A percentile compares a stretch with the other conserved stretches of the same genome.
Conservation (phyloP, 768 basidiomycete species). For the Boletus rex-veris region DNA sequence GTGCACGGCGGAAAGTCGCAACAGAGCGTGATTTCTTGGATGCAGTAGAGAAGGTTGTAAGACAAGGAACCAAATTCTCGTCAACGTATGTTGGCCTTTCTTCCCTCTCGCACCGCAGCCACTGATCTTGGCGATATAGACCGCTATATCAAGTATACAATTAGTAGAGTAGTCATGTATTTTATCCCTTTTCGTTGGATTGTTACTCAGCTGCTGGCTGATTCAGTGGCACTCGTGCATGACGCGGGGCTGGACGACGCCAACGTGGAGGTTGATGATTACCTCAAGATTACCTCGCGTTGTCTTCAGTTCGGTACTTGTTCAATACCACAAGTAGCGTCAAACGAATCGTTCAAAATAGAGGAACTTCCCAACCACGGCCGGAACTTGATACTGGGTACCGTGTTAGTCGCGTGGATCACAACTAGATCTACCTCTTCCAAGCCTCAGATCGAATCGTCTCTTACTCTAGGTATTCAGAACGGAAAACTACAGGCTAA, state of each 20-base stretch:
- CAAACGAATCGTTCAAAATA: too few species aligned
- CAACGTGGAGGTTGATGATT: too few species aligned
- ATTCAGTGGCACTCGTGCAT: neutral
- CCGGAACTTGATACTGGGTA: too few species aligned
- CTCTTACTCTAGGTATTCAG: too few species aligned
- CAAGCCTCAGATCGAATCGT: too few species aligned
- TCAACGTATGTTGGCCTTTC: slow-evolving; percentile 68
- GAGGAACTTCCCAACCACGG: too few species aligned
- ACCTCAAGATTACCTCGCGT: too few species aligned
- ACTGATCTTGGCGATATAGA: slow-evolving; percentile 35
- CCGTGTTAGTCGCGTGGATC: too few species aligned
- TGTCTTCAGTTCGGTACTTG: neutral
- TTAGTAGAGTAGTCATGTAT: slow-evolving; percentile 41
- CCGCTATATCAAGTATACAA: slow-evolving; percentile 94
- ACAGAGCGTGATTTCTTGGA: slow-evolving; percentile 97
- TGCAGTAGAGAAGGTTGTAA: slow-evolving; percentile 96
- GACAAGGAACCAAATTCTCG: slow-evolving; percentile 97
- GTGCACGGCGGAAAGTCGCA: slow-evolving; percentile 92
- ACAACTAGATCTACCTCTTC: too few species aligned
- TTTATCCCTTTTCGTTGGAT: slow-evolving; percentile 4
- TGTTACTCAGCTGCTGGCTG: neutral
- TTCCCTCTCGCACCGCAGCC: neutral
- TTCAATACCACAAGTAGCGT: too few species aligned
- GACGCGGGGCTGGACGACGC: too few species aligned
- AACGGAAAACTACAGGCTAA: neutral